phyloP scores from a whole-genome alignment of 2,329 filamentous ascomycete genomes.

The Beauveria sp. region DNA sequence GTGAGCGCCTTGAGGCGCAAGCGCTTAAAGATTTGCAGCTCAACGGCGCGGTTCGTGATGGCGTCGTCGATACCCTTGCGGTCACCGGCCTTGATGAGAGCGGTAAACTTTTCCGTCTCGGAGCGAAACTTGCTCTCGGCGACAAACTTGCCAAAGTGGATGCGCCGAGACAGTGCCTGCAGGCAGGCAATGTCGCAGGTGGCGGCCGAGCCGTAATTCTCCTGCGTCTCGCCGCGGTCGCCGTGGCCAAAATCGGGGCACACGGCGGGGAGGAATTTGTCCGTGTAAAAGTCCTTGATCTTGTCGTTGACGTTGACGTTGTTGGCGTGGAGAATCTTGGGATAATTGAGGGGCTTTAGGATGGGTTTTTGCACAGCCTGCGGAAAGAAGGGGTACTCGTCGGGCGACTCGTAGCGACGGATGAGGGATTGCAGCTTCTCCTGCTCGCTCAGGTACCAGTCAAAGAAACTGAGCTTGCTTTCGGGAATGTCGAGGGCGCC shows the following conservation, averaged over 20 bases:
- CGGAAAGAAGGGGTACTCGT: slow-evolving; percentile 97
- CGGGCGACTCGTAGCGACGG: slow-evolving; percentile 88
- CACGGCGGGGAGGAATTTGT: slow-evolving; percentile 73
- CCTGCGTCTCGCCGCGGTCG: slow-evolving; percentile 76
- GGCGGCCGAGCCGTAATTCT: slow-evolving; percentile 91
- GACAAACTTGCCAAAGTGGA: slow-evolving; percentile 98
- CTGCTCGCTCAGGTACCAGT: slow-evolving; percentile 88
- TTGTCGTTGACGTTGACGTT: slow-evolving; percentile 81
- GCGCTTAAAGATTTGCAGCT: slow-evolving; percentile 84
- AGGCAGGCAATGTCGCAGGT: slow-evolving; percentile 86
- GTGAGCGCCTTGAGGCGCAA: slow-evolving; percentile 83
- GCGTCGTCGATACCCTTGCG: slow-evolving; percentile 75
- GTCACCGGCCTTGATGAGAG: slow-evolving; percentile 74
- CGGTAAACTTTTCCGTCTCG: slow-evolving; percentile 72
- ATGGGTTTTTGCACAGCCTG: slow-evolving; percentile 71
- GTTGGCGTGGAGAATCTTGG: slow-evolving; percentile 79
- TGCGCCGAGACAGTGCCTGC: slow-evolving; percentile 80
- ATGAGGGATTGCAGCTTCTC: slow-evolving; percentile 88
- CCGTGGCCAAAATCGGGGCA: slow-evolving; percentile 70
- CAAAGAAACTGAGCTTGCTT: slow-evolving; percentile 71
- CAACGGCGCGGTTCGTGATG: slow-evolving; percentile 84
- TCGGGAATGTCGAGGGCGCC: slow-evolving; percentile 73
- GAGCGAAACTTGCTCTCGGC: slow-evolving; percentile 90
- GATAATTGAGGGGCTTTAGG: slow-evolving; percentile 82
- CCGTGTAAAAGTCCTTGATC: slow-evolving; percentile 79